Percentiles rank a stretch among this genome's conserved stretches.
These are phyloP conservation scores for Barnettozyma hawaiiensis DNA, from an alignment of 1,139 yeast genomes.

Conservation along the genomic window DNA sequence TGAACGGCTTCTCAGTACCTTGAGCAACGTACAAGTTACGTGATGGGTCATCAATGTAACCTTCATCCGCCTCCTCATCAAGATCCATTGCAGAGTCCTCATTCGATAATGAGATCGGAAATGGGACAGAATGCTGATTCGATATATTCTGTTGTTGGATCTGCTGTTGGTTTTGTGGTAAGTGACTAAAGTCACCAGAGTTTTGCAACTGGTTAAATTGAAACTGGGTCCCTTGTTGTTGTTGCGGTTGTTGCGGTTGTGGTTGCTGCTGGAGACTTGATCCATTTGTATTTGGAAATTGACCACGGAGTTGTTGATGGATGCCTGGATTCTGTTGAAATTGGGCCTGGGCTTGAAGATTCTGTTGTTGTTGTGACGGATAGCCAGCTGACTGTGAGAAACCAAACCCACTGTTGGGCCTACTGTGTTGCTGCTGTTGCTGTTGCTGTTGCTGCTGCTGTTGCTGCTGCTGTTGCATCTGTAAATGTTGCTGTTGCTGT, in stretches of 20 bases:
- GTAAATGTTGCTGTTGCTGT: conserved; percentile 12
- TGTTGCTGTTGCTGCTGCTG: conserved; percentile 17
- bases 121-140: conserved; percentile 19
- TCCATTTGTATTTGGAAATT: conserved; percentile 12
- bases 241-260: conserved; percentile 6
- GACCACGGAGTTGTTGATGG: conserved; percentile 12
- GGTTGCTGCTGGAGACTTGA: conserved; percentile 1
- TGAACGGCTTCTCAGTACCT: conserved; percentile 91
- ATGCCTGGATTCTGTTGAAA: conserved; percentile 6
- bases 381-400: conserved; percentile 2
- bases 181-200: conserved; percentile 1
- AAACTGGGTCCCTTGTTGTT: conserved; percentile 6
- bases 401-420: conserved; percentile 8
- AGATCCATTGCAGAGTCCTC: conserved; percentile 33
- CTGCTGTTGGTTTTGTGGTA: conserved; percentile 4
- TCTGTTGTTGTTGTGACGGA: conserved; percentile 18
- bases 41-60: conserved; percentile 88
- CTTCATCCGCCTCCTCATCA: conserved; percentile 37
- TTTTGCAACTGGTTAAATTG: conserved; percentile 7
- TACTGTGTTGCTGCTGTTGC: conserved; percentile 14
- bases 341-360: conserved; percentile 9
- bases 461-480: conserved; percentile 11
- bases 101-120: conserved; percentile 21
- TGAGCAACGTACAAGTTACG: conserved; percentile 89
- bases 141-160: conserved; percentile 6